Percentiles rank a stretch among this genome's conserved stretches.
phyloP scores from a whole-genome alignment of 352 stramenopile species.

The Phytophthora idaei region DNA sequence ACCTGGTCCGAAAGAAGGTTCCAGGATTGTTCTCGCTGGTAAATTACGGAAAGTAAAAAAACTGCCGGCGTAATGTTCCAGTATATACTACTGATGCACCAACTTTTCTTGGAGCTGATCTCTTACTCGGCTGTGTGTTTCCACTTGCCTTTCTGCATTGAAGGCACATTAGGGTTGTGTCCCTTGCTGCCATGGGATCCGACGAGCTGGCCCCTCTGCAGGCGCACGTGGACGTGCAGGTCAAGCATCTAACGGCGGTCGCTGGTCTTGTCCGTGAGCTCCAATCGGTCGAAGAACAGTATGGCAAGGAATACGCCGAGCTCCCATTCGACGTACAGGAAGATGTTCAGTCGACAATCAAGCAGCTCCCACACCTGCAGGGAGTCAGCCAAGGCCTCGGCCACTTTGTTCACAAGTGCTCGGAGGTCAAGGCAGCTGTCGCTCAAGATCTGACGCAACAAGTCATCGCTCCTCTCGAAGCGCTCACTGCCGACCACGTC shows the following conservation, averaged over 20 bases:
- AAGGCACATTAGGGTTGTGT: conserved; percentile 10
- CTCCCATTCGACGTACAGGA: conserved; percentile 28
- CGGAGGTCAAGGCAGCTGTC: conserved; percentile 23
- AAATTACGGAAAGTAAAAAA: too few relatives aligned
- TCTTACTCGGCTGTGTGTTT: background rate
- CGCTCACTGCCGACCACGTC: conserved; percentile 42
- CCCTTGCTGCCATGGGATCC: conserved; percentile 13
- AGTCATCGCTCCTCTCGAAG: conserved; percentile 41
- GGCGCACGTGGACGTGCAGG: conserved; percentile 34
- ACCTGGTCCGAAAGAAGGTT: too few relatives aligned
- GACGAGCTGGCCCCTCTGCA: conserved; percentile 33
- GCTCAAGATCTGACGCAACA: conserved; percentile 34
- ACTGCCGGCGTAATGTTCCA: too few relatives aligned
- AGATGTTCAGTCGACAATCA: conserved; percentile 9
- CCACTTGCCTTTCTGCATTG: conserved; percentile 27
- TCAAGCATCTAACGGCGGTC: conserved; percentile 37
- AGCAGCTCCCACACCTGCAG: conserved; percentile 27
- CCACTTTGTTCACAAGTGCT: conserved; percentile 28
- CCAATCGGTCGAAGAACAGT: conserved; percentile 40
- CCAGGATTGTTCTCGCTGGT: too few relatives aligned
- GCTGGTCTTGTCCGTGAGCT: conserved; percentile 43
- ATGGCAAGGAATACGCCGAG: conserved; percentile 35
- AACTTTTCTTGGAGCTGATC: conserved; percentile 1
- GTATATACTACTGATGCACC: too few relatives aligned
- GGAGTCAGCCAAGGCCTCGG: conserved; percentile 36